Evolutionary conservation across 2,329 filamentous ascomycete species (phyloP), one percentile per base, ranked within the genome.

Genomic region (Xylariaceae sp.): DNA sequence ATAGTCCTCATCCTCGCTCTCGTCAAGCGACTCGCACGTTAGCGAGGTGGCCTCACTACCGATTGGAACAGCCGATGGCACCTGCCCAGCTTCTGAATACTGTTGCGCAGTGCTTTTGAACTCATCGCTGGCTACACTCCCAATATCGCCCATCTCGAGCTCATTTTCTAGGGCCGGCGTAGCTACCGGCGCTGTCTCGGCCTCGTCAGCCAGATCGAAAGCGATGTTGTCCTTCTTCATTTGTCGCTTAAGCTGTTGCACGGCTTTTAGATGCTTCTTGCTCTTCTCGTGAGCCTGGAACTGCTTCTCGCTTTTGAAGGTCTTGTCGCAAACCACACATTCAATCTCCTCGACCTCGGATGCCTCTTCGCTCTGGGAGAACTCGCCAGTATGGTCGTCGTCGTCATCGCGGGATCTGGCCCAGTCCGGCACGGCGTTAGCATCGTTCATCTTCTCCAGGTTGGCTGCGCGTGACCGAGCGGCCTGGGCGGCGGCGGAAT

Each of bases 281-380:
- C 92, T 97, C 71, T 87, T 90, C 71, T 96, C 91, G 62, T 99
- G 94, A 3, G 87, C 86, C 62, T 95, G 85, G 53, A 87, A 90
- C 64, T 97, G 92, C 57, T 90, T 90, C 65, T 95, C 88, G 62
- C 91, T 97, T 70, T 96, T 82, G 71, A 97, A 99, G 0, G 71
- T 78, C 57, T 87, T 89, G 57, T 83, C 80, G 68, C 94, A 97
- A 5, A 83, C 80, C 2, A 86, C 80, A 64, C 94, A 97, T 60
- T 85, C 85, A 46, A 89, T 80, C 30, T 82, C 72, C 56, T 86
- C 78, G 3, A 78, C 66, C 54, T 80, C 78, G 2, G 74, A 75
- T 45, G 75, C 75, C n/a, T 76, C 73, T 22, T 80, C 79, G 11
- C 72, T 74, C 31, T 79, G 71, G 6, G 70, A 88, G 68, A 92